Evolutionary conservation across 305 asterid species (phyloP), one percentile per base, ranked within the genome.

Genomic region (Salvia sclarea): DNA sequence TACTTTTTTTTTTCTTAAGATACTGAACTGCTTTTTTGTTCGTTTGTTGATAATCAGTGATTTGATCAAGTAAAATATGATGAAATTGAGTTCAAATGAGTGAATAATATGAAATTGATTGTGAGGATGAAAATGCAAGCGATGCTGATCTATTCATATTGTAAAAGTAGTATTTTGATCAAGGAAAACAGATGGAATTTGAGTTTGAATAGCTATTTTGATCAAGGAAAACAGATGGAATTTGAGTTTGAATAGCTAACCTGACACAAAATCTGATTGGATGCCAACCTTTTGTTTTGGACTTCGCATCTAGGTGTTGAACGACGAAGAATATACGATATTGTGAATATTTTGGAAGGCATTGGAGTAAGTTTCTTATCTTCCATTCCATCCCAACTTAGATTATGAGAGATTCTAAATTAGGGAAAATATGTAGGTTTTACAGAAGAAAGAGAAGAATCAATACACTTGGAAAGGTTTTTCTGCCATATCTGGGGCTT

Each of bases 401-500:
- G 31, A 57, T 70, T n/a, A 40, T 24, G 14, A 11, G 53, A 44
- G 5, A 52, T 35, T 71, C 56, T 71, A 64, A 67, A 12, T 47
- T 3, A 69, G 28, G 30, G 3, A 30, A 37, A 1, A 21, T 35
- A 30, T 38, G 5, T 76, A 81, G 85, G 80, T 81, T 61, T 56
- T 78, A 31, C 61, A 56, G 68, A 75, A 56, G 33, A 81, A 72
- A 45, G 79, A 72, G 52, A 81, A 78, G 76, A 75, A 72, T 64
- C 86, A 80, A 79, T 88, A 88, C 68, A 70, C 79, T 7, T 83
- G 93, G 96, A 86, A 81, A 49, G 96, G 91, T 45, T 80, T 76
- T 61, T 68, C 66, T 38, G 88, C 82, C 33, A 65, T 88, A 76
- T 84, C 88, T 59, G 76, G 38, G 72, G 77, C 85, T 61, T 66